Evolutionary conservation across 164 flowering plant species (phyloP).

Genomic region (Chloranthus sessilifolius): DNA sequence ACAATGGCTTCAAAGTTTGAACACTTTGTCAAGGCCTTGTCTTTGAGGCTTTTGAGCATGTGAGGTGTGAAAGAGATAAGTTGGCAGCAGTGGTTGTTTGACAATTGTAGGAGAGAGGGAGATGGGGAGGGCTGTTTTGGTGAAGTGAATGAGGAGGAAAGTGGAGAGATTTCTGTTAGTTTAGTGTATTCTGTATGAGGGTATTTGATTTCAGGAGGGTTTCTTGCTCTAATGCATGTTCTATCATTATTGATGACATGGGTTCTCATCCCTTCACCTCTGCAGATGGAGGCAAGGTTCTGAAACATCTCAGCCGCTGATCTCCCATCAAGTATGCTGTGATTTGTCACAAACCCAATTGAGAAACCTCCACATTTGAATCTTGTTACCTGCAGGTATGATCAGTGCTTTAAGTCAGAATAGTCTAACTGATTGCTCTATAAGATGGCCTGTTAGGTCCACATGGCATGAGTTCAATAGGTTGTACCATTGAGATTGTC

Average conservation of each 20-base stretch:
- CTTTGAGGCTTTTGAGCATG: constrained; percentile 26
- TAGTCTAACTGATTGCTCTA: too few relatives aligned
- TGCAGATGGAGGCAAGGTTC: constrained; percentile 36
- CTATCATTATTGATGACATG: constrained; percentile 24
- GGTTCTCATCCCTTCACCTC: constrained; percentile 30
- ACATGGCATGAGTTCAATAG: too few relatives aligned
- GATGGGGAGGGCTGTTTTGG: constrained; percentile 14
- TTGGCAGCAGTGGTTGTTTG: constrained; percentile 18
- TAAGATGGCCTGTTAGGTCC: too few relatives aligned
- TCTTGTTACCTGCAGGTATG: constrained; percentile 37
- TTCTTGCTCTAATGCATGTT: constrained; percentile 35
- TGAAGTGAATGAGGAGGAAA: constrained; percentile 29
- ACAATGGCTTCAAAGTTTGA: constrained; percentile 39
- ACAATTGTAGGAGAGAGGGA: constrained; percentile 10
- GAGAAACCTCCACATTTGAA: constrained; percentile 46
- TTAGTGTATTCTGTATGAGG: constrained; percentile 30
- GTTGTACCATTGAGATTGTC: too few relatives aligned
- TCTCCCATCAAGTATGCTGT: constrained; percentile 42
- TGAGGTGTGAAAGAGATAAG: constrained; percentile 29
- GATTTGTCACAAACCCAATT: constrained; percentile 38
- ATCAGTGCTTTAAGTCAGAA: too few relatives aligned
- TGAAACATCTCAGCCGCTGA: constrained; percentile 39
- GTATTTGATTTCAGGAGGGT: constrained; percentile 30
- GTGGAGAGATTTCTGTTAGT: constrained; percentile 13
- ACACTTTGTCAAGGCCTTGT: constrained; percentile 25